Percentiles rank a stretch among this genome's conserved stretches.
These are phyloP conservation scores for Samsoniella hepiali DNA, from an alignment of 2,329 filamentous ascomycete species.

Conservation along the genomic window DNA sequence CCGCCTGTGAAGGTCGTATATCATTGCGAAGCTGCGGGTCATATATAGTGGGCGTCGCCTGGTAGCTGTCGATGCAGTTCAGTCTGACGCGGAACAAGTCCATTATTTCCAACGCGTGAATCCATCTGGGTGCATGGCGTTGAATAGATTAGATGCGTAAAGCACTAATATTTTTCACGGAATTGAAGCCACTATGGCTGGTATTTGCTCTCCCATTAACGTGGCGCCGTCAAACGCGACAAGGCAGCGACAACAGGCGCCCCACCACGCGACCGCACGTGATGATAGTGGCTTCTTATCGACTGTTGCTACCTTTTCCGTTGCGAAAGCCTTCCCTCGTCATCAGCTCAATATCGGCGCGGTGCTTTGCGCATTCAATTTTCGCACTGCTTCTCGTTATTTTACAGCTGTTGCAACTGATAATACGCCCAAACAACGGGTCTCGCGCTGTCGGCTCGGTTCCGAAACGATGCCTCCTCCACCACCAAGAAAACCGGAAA, in stretches of 20 bases:
- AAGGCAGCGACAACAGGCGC: not conserved
- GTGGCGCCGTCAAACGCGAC: constrained; percentile 8
- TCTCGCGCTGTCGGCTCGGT: not conserved
- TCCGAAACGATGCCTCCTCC: constrained; percentile 25
- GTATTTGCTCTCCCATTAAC: not conserved
- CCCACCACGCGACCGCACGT: constrained; percentile 30
- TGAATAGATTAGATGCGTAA: too few relatives aligned
- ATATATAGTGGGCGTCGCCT: constrained; percentile 71
- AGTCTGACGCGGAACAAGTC: constrained; percentile 84
- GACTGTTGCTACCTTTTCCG: constrained; percentile 5
- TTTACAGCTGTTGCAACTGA: not conserved
- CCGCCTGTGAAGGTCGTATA: constrained; percentile 54
- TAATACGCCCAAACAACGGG: not conserved
- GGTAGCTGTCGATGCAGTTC: constrained; percentile 96
- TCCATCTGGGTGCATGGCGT: constrained; percentile 22
- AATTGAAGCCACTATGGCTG: not conserved
- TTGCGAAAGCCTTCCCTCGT: not conserved
- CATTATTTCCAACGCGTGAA: constrained; percentile 29
- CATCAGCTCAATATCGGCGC: not conserved
- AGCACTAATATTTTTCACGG: not conserved
- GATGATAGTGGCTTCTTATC: constrained; percentile 22
- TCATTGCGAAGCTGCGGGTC: constrained; percentile 75
- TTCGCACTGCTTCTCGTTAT: not conserved
- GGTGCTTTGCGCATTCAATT: not conserved
- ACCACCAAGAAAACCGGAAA: constrained; percentile 34